Evolutionary conservation across 257 asterid species (phyloP).

Genomic region (Scutellaria galericulata): DNA sequence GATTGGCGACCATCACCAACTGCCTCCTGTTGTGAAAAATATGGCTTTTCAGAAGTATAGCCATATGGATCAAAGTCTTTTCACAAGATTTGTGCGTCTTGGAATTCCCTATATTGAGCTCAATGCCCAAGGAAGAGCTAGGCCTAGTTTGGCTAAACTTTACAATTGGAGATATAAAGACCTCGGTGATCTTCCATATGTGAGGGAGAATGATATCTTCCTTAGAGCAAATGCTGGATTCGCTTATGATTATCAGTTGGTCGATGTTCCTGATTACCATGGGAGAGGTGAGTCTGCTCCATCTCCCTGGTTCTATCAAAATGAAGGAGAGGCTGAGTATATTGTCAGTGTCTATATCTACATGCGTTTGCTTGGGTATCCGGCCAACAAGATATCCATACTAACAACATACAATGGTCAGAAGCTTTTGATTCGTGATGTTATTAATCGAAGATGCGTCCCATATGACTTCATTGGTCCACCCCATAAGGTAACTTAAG

Average conservation of each 20-base stretch:
- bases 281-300: slow-evolving; percentile 98
- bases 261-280: slow-evolving; percentile 88
- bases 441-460: slow-evolving; percentile 85
- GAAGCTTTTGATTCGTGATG: slow-evolving; percentile 96
- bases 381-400: slow-evolving; percentile 92
- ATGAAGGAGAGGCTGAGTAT: slow-evolving; percentile 99
- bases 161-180: slow-evolving; percentile 97
- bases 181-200: slow-evolving; percentile 90
- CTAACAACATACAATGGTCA: slow-evolving; percentile 98
- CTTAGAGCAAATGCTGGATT: slow-evolving; percentile 90
- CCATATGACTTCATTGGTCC: slow-evolving; percentile 94
- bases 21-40: slow-evolving; percentile 99
- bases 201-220: slow-evolving; percentile 67
- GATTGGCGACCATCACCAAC: slow-evolving; percentile 99
- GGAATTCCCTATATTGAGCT: slow-evolving; percentile 98
- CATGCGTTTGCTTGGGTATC: slow-evolving; percentile 97
- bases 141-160: slow-evolving; percentile 94
- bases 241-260: slow-evolving; percentile 85
- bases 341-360: slow-evolving; percentile 88
- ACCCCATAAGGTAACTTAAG: slow-evolving; percentile 78
- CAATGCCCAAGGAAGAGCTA: slow-evolving; percentile 98
- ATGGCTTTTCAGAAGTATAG: slow-evolving; percentile 99
- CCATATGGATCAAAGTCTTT: slow-evolving; percentile 99
- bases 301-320: slow-evolving; percentile 99
- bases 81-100: slow-evolving; percentile 93